Base-by-base conservation (phyloP, 2,329 filamentous ascomycete genomes). In the Calonectria fujianensis region DNA sequence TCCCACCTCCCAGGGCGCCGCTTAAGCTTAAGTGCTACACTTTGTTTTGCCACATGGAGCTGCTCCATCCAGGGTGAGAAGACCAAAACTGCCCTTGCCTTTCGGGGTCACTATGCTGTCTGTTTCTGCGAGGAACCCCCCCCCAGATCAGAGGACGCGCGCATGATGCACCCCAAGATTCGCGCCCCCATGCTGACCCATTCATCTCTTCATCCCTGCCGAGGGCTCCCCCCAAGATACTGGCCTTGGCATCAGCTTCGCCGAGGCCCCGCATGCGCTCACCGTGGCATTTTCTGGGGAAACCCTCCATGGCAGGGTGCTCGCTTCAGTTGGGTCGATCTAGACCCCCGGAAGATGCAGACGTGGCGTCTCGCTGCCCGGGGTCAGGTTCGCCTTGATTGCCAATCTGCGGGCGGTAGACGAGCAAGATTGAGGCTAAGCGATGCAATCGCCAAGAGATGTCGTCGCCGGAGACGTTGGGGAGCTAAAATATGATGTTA, bases 151-250 rank as follows among this genome's bases (percentile, higher is more conserved):
- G 24, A 48, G 57, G 35, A 18, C 57, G 37, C 57, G 37, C 57
- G 57, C 57, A 63, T 39, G 11, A 63, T 63, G 57, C 57, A 63
- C 57, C 61, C 61, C 61, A 31, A 65, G 61, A 31, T 50, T 50
- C 18, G 51, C 27, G 16, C 4, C 39, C 18, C 39, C 39, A 32
- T 35, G 27, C 27, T 18, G 13, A 27, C 27, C 13, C 14, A 20
- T 20, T 24, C 24, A 24, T 24, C 59, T 37, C 18, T 65, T 24
- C 45, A 41, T 32, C 32, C 57, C 35, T 50, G 41, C 61, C 61
- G 27, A 65, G 61, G 27, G 6, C 31, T 35, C 20, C 41, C 45
- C 45, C 41, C 41, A 16, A 48, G n/a, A 24, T 48, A 8, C 32
- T 10, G 32, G 32, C 32, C 32, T 35, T 35, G 32, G 32, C 32